Evolutionary conservation across 108 stramenopile species (phyloP).

Genomic region (Discostella stelligeroides): DNA sequence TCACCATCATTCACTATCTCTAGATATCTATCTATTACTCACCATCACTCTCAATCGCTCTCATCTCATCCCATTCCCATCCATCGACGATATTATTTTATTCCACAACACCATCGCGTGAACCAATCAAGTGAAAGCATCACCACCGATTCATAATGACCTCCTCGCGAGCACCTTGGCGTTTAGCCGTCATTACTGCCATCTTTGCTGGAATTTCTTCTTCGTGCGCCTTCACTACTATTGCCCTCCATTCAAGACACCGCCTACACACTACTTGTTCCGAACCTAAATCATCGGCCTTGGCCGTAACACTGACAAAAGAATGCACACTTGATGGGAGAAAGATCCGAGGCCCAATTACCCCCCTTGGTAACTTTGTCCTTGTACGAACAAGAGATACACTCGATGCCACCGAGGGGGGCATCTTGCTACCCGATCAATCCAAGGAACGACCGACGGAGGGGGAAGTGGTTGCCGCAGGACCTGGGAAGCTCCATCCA

Average conservation of each 20-base stretch:
- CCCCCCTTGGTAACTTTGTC: conserved; percentile 85
- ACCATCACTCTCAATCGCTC: too few relatives aligned
- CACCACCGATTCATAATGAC: neutral
- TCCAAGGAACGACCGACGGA: conserved; percentile 90
- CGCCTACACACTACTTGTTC: neutral
- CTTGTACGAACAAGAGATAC: conserved; percentile 86
- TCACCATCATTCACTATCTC: too few relatives aligned
- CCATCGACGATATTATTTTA: too few relatives aligned
- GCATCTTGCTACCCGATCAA: conserved; percentile 89
- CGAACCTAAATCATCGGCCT: neutral
- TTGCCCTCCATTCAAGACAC: too few relatives aligned
- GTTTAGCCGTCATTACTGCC: conserved; percentile 9
- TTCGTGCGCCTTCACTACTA: conserved; percentile 17
- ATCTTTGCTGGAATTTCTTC: conserved; percentile 18
- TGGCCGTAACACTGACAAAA: conserved; percentile 17
- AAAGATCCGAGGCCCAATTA: conserved; percentile 80
- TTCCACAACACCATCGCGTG: too few relatives aligned
- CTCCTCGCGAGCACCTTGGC: neutral
- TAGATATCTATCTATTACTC: too few relatives aligned
- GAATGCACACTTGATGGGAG: conserved; percentile 68
- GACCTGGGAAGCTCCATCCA: conserved; percentile 90
- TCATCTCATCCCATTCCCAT: too few relatives aligned
- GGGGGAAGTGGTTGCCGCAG: conserved; percentile 88
- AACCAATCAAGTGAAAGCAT: neutral
- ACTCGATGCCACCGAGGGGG: conserved; percentile 87